Evolutionary conservation across 2,329 filamentous ascomycete species (phyloP).

Genomic region (Golovinomyces cichoracearum): DNA sequence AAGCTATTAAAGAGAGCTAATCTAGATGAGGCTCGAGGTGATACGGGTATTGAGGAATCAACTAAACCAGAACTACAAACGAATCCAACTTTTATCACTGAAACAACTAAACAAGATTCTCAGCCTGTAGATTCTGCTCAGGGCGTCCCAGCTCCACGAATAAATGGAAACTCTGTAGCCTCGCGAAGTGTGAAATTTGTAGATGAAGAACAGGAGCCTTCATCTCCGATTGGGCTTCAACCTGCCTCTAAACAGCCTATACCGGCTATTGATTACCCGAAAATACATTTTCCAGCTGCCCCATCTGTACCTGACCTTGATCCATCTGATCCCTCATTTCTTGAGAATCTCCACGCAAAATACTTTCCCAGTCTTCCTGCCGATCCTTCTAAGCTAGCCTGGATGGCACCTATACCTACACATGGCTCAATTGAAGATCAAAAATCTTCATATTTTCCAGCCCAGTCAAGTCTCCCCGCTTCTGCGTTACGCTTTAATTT

Average conservation of each 20-base stretch:
- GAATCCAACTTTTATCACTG: background rate
- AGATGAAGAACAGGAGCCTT: conserved; percentile 18
- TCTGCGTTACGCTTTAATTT: conserved; percentile 76
- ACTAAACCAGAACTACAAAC: background rate
- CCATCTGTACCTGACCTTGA: conserved; percentile 45
- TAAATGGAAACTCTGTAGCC: conserved; percentile 14
- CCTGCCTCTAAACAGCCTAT: conserved; percentile 10
- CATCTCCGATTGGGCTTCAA: conserved; percentile 18
- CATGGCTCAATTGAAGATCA: conserved; percentile 36
- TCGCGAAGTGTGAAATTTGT: conserved; percentile 19
- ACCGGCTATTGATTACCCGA: conserved; percentile 12
- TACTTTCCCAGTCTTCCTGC: conserved; percentile 78
- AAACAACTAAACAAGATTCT: background rate
- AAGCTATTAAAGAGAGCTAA: conserved; percentile 30
- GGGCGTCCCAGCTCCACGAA: conserved; percentile 7
- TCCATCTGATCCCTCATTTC: conserved; percentile 57
- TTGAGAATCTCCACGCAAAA: conserved; percentile 61
- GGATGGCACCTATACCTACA: conserved; percentile 56
- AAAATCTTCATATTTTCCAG: conserved; percentile 59
- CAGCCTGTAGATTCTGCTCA: background rate
- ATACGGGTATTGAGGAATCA: conserved; percentile 11
- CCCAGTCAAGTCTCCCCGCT: conserved; percentile 42
- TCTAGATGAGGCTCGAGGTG: conserved; percentile 14
- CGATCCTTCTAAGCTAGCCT: conserved; percentile 64
- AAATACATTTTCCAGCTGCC: conserved; percentile 18